These are phyloP conservation scores for Melocanna baccifera DNA, from an alignment of 176 grass and related monocot species.

Conservation along the genomic window DNA sequence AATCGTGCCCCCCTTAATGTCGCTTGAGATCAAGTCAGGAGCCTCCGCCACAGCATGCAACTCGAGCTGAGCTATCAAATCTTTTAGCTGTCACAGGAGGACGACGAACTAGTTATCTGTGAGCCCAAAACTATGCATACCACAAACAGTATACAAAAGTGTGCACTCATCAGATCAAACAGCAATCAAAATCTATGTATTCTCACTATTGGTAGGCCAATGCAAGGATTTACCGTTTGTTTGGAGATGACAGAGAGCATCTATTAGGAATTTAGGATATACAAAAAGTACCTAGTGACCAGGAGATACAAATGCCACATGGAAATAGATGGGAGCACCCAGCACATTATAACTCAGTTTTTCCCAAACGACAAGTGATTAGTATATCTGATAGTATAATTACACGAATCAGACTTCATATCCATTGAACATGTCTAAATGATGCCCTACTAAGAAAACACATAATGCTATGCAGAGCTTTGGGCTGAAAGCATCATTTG, in stretches of 20 bases:
- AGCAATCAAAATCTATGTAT: not conserved
- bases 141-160: not conserved
- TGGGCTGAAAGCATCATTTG: not conserved
- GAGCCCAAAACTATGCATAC: not conserved
- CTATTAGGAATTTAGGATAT: not conserved
- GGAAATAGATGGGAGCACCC: not conserved
- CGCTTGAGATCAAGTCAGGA: slow-evolving; percentile 25
- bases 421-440: not conserved
- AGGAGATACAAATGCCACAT: not conserved
- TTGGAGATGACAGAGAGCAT: not conserved
- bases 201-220: not conserved
- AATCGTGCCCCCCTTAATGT: slow-evolving; percentile 41
- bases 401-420: not conserved
- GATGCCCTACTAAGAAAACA: not conserved
- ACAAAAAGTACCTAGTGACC: not conserved
- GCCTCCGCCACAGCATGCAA: slow-evolving; percentile 28
- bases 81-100: slow-evolving; percentile 49
- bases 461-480: not conserved
- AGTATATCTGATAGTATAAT: not conserved
- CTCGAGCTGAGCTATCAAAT: slow-evolving; percentile 66
- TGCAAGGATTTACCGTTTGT: not conserved
- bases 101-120: not conserved
- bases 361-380: not conserved
- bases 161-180: slow-evolving; percentile 9
- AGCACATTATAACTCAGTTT: not conserved